A percentile compares a stretch with the other conserved stretches of the same genome.
Evolutionary conservation across 805 yeast species (phyloP).

Genomic region (Ogataea angusta): DNA sequence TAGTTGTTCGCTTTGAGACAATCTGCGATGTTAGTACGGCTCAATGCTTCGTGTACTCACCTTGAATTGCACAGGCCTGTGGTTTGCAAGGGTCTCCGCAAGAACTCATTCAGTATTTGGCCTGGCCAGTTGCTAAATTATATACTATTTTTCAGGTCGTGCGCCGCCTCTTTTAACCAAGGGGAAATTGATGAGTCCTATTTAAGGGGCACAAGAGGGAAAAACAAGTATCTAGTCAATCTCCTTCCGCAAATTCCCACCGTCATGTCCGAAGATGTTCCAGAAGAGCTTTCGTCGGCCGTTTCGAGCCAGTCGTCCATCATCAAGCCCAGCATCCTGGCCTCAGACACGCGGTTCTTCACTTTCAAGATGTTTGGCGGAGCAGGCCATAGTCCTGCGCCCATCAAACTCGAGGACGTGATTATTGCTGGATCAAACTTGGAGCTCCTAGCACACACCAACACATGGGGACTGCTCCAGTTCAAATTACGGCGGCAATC

Average conservation of each 20-base stretch:
- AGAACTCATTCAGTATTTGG: slow-evolving; percentile 1
- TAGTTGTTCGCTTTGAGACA: slow-evolving; percentile 62
- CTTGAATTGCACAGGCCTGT: slow-evolving; percentile 78
- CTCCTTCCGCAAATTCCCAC: background rate
- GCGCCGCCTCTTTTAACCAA: slow-evolving; percentile 1
- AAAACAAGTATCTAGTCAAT: background rate
- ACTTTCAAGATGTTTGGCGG: slow-evolving; percentile 23
- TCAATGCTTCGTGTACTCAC: slow-evolving; percentile 33
- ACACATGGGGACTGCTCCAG: slow-evolving; percentile 10
- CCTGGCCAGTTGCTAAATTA: background rate
- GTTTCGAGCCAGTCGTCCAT: slow-evolving; percentile 28
- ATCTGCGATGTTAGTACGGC: slow-evolving; percentile 34
- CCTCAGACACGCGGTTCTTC: slow-evolving; percentile 22
- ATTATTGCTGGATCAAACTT: slow-evolving; percentile 24
- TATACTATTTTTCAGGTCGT: slow-evolving; percentile 6
- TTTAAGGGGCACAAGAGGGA: slow-evolving; percentile 1
- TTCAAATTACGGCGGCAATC: slow-evolving; percentile 18
- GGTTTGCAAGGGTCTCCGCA: slow-evolving; percentile 59
- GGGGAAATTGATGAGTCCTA: slow-evolving; percentile 8
- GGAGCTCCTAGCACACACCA: slow-evolving; percentile 11
- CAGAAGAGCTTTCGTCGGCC: slow-evolving; percentile 12
- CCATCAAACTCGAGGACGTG: slow-evolving; percentile 1
- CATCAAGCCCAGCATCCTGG: slow-evolving; percentile 25
- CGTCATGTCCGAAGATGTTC: slow-evolving; percentile 3
- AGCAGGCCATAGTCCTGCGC: slow-evolving; percentile 4